Evolutionary conservation across 306 rosid species (phyloP).

Genomic region (Cicer yamashitae): DNA sequence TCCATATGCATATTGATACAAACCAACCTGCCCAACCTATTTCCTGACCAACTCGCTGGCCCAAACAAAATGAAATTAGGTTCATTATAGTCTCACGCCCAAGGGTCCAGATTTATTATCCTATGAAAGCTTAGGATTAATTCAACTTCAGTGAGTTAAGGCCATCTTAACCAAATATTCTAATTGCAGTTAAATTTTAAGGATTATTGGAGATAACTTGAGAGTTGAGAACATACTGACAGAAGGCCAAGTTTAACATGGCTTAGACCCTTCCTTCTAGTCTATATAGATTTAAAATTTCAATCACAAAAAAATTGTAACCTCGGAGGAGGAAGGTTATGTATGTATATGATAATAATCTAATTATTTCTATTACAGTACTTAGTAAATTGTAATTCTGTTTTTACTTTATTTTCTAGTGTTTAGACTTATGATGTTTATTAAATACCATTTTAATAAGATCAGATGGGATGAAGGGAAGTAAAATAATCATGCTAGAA

Average conservation of each 20-base stretch:
- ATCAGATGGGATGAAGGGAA: background rate
- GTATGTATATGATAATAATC: background rate
- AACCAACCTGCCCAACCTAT: background rate
- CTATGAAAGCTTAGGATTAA: background rate
- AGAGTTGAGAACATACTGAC: background rate
- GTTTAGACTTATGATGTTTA: background rate
- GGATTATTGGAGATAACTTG: background rate
- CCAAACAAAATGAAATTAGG: background rate
- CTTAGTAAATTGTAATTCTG: background rate
- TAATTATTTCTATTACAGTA: background rate
- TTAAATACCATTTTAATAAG: slow-evolving; percentile 1
- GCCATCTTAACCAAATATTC: background rate
- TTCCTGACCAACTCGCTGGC: background rate
- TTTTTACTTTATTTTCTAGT: background rate
- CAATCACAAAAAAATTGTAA: background rate
- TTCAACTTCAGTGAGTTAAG: background rate
- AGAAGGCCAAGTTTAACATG: background rate
- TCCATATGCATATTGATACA: background rate
- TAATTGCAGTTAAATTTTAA: background rate
- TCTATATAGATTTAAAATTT: background rate
- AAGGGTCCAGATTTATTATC: background rate
- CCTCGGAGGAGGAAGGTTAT: background rate
- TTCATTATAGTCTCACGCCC: background rate
- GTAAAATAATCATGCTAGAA: slow-evolving; percentile 14
- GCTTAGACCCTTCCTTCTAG: no score